phyloP scores from a whole-genome alignment of 352 stramenopile genomes.

The Phytophthora uliginosa region DNA sequence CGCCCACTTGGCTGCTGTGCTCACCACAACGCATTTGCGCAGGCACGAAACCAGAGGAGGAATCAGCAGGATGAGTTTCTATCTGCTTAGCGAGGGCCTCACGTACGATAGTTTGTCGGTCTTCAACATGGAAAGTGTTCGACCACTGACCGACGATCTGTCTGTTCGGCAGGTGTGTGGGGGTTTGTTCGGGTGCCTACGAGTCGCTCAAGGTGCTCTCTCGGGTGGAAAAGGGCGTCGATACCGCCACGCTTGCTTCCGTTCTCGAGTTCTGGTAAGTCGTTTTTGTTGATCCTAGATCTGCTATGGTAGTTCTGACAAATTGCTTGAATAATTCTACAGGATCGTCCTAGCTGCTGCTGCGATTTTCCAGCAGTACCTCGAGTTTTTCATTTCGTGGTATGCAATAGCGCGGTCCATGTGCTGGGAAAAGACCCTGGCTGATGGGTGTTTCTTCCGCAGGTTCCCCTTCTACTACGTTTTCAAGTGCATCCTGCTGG shows the following conservation, averaged over 20 bases:
- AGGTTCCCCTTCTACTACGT: slow-evolving; percentile 84
- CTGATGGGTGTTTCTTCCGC: not conserved
- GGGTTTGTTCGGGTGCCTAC: slow-evolving; percentile 70
- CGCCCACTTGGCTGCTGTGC: not conserved
- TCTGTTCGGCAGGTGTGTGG: slow-evolving; percentile 50
- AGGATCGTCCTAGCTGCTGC: slow-evolving; percentile 72
- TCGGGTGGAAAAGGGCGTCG: slow-evolving; percentile 61
- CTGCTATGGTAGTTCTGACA: not conserved
- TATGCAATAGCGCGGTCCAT: slow-evolving; percentile 5
- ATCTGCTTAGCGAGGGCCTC: slow-evolving; percentile 76
- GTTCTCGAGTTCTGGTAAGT: slow-evolving; percentile 75
- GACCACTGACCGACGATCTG: not conserved
- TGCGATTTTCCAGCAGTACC: slow-evolving; percentile 73
- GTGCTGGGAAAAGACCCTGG: too few species aligned
- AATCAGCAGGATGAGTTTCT: slow-evolving; percentile 63
- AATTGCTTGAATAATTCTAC: not conserved
- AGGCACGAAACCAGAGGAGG: slow-evolving; percentile 8
- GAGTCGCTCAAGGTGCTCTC: slow-evolving; percentile 81
- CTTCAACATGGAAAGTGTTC: not conserved
- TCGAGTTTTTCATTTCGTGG: slow-evolving; percentile 79
- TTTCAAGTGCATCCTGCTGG: slow-evolving; percentile 74
- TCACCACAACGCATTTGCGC: slow-evolving; percentile 17
- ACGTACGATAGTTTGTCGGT: slow-evolving; percentile 43
- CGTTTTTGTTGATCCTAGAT: not conserved
- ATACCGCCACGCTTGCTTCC: slow-evolving; percentile 52